Conservation (phyloP, 1,284 basidiomycete species). For the Leccinum subrobustum region DNA sequence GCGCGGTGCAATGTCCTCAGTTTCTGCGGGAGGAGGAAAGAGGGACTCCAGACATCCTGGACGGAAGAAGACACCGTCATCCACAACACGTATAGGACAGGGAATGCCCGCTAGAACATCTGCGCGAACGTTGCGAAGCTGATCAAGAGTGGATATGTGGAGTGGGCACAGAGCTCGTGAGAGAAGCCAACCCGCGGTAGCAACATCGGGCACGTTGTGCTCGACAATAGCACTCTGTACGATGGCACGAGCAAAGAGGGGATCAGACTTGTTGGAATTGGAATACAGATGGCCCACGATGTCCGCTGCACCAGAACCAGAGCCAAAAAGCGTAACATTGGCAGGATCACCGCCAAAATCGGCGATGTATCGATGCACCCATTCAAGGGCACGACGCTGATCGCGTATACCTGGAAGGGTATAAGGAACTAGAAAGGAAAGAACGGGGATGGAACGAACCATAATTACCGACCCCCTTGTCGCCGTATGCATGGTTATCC, state of each 20-base stretch:
- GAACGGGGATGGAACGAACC: slow-evolving; percentile 41
- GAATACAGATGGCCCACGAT: slow-evolving; percentile 72
- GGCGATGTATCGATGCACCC: slow-evolving; percentile 63
- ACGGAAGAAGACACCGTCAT: slow-evolving; percentile 67
- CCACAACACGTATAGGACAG: slow-evolving; percentile 52
- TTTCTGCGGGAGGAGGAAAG: slow-evolving; percentile 36
- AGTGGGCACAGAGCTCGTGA: slow-evolving; percentile 58
- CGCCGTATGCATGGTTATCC: slow-evolving; percentile 60
- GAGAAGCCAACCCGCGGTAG: slow-evolving; percentile 63
- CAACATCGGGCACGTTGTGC: slow-evolving; percentile 54
- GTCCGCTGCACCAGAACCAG: slow-evolving; percentile 68
- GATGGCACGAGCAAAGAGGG: slow-evolving; percentile 65
- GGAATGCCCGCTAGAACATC: slow-evolving; percentile 54
- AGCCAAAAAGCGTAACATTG: slow-evolving; percentile 71
- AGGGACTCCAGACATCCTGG: slow-evolving; percentile 55
- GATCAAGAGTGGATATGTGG: slow-evolving; percentile 51
- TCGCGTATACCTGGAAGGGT: slow-evolving; percentile 56
- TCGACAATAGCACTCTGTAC: slow-evolving; percentile 66
- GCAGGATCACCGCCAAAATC: slow-evolving; percentile 72
- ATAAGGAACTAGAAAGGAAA: slow-evolving; percentile 2
- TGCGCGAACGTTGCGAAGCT: slow-evolving; percentile 55
- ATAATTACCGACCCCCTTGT: slow-evolving; percentile 75
- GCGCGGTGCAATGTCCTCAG: slow-evolving; percentile 30
- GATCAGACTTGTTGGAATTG: slow-evolving; percentile 52
- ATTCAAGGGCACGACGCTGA: slow-evolving; percentile 67